Evolutionary conservation across 768 basidiomycete genomes (phyloP).

Genomic region (Xanthoconium stramineum): DNA sequence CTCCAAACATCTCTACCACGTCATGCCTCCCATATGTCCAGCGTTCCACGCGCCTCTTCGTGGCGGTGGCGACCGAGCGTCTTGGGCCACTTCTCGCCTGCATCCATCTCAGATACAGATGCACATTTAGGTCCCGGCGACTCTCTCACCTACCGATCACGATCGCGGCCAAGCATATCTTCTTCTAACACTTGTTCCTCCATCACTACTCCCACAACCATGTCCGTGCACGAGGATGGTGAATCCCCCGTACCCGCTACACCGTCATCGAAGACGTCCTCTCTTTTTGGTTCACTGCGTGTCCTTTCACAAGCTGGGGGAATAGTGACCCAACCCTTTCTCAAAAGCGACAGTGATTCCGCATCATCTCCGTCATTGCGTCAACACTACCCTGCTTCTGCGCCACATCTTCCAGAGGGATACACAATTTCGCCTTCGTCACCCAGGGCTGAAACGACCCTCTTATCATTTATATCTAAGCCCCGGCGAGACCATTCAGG

Average conservation of each 20-base stretch:
- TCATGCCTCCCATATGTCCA: constrained; percentile 3
- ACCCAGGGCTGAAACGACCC: constrained; percentile 29
- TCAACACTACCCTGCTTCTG: constrained; percentile 36
- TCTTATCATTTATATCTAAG: constrained; percentile 30
- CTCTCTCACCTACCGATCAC: constrained; percentile 40
- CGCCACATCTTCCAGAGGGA: constrained; percentile 39
- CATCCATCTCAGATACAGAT: constrained; percentile 44
- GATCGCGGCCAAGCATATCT: constrained; percentile 59
- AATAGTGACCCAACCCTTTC: constrained; percentile 32
- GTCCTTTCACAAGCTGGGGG: constrained; percentile 26
- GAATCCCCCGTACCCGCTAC: constrained; percentile 38
- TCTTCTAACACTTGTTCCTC: constrained; percentile 55
- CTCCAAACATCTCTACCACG: constrained; percentile 40
- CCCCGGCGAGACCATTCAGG: constrained; percentile 14
- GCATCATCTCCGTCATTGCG: constrained; percentile 36
- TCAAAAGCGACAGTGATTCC: constrained; percentile 26
- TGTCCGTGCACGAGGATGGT: constrained; percentile 39
- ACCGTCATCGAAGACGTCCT: constrained; percentile 31
- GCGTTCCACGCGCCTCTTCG: constrained; percentile 17
- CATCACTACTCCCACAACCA: constrained; percentile 35
- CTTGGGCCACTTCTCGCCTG: constrained; percentile 57
- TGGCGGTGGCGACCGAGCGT: constrained; percentile 65
- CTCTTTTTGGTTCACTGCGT: constrained; percentile 34
- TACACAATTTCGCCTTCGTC: constrained; percentile 30
- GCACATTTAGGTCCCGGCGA: constrained; percentile 42